A percentile compares a stretch with the other conserved stretches of the same genome.
phyloP scores from a whole-genome alignment of 345 rosid species.

The Salix udensis region DNA sequence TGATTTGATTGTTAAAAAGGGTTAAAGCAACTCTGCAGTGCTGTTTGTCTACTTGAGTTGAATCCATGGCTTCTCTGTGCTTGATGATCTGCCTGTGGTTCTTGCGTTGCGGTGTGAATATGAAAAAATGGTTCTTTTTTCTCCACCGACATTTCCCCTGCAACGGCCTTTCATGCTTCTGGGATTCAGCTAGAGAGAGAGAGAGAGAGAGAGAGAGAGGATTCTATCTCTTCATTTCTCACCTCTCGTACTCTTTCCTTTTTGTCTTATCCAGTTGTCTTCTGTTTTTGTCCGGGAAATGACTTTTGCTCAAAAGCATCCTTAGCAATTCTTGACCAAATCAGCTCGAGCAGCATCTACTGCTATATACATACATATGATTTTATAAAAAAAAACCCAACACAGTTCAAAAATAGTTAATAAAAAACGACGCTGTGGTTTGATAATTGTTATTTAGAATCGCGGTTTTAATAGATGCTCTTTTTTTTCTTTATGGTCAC shows the following conservation, averaged over 20 bases:
- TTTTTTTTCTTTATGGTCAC: no score
- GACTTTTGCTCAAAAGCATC: constrained; percentile 13
- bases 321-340: background rate
- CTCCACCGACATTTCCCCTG: constrained; percentile 35
- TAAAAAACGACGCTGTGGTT: no score
- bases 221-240: constrained; percentile 7
- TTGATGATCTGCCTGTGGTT: constrained; percentile 12
- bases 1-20: background rate
- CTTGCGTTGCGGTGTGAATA: constrained; percentile 2
- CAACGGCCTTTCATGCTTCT: constrained; percentile 38
- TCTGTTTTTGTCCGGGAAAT: constrained; percentile 18
- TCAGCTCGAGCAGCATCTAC: constrained; percentile 4
- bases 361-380: no score
- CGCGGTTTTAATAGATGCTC: no score
- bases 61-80: background rate
- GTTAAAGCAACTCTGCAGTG: background rate
- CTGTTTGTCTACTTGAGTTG: background rate
- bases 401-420: no score
- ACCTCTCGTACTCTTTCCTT: constrained; percentile 14
- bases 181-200: background rate
- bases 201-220: background rate
- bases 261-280: constrained; percentile 34
- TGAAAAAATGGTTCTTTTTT: constrained; percentile 28
- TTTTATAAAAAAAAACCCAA: no score
- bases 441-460: no score